A percentile compares a stretch with the other conserved stretches of the same genome.
Evolutionary conservation across 1,284 basidiomycete genomes (phyloP).

Genomic region (Naganishia sp.): DNA sequence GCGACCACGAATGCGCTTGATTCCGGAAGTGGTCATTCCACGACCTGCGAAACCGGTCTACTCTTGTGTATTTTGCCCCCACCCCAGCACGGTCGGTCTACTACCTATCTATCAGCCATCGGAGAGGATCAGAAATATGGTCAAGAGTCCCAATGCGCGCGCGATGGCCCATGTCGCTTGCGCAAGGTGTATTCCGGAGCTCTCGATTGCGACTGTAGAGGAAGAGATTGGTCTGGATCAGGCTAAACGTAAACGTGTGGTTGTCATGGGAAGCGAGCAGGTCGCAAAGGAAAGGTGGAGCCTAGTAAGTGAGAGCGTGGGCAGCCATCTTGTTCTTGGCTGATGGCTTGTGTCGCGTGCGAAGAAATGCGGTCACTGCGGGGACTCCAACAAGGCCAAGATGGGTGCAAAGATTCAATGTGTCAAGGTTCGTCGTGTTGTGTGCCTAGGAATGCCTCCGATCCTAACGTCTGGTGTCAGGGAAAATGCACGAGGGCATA

Average conservation of each 20-base stretch:
- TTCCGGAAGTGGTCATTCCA: constrained; percentile 37
- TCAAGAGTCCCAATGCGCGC: constrained; percentile 7
- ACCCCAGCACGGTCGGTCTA: constrained; percentile 61
- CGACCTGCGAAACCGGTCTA: constrained; percentile 63
- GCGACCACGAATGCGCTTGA: constrained; percentile 3
- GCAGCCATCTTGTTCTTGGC: not conserved
- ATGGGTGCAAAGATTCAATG: constrained; percentile 93
- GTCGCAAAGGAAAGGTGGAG: constrained; percentile 89
- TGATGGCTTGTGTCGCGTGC: not conserved
- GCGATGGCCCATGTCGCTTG: constrained; percentile 68
- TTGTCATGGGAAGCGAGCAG: constrained; percentile 69
- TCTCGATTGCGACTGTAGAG: constrained; percentile 61
- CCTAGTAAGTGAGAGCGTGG: constrained; percentile 61
- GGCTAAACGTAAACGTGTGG: constrained; percentile 49
- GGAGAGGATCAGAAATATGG: not conserved
- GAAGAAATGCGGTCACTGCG: constrained; percentile 85
- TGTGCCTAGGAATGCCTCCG: too few species aligned
- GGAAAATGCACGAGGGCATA: constrained; percentile 88
- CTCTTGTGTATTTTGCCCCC: constrained; percentile 81
- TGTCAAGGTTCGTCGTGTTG: constrained; percentile 62
- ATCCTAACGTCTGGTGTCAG: constrained; percentile 24
- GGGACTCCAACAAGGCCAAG: constrained; percentile 64
- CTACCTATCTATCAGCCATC: constrained; percentile 58
- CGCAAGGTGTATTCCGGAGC: constrained; percentile 77
- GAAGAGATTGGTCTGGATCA: constrained; percentile 61